Percentiles rank a stretch among this genome's conserved stretches.
phyloP scores from a whole-genome alignment of 768 basidiomycete genomes.

The Leucosporidium creatinivorum region DNA sequence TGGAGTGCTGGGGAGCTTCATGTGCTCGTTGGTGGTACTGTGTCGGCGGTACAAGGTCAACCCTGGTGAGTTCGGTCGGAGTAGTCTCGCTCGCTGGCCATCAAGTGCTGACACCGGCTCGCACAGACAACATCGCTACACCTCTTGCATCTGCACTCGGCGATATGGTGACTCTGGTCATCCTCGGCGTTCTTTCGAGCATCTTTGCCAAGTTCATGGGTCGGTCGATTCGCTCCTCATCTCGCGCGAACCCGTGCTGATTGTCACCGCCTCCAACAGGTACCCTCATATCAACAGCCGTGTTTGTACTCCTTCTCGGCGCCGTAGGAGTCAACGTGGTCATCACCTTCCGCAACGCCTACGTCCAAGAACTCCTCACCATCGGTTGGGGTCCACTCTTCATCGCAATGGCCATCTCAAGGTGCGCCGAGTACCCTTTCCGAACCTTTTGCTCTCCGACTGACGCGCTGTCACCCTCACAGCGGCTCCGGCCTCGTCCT shows the following conservation, averaged over 20 bases:
- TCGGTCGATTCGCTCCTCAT: not conserved
- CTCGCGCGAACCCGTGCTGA: not conserved
- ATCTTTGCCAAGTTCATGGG: constrained; percentile 34
- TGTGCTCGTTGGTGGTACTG: constrained; percentile 72
- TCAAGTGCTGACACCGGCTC: not conserved
- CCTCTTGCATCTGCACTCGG: constrained; percentile 88
- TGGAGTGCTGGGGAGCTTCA: constrained; percentile 79
- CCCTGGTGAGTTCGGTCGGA: constrained; percentile 55
- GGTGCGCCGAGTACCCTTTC: constrained; percentile 15
- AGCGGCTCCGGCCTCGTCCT: constrained; percentile 85
- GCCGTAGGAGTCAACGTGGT: constrained; percentile 52
- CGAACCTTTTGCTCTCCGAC: too few relatives aligned
- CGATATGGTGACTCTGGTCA: constrained; percentile 79
- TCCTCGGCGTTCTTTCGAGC: constrained; percentile 53
- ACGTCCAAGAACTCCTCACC: constrained; percentile 63
- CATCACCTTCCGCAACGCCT: constrained; percentile 57
- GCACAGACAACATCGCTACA: constrained; percentile 84
- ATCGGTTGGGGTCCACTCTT: constrained; percentile 88
- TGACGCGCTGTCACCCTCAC: constrained; percentile 47
- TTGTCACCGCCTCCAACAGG: not conserved
- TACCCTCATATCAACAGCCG: constrained; percentile 50
- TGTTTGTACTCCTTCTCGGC: constrained; percentile 49
- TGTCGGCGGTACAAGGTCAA: constrained; percentile 70
- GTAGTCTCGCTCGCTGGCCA: not conserved
- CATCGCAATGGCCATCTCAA: constrained; percentile 64